These are phyloP conservation scores for Vaccinium myrtillus DNA, from an alignment of 148 eudicot species.

Conservation along the genomic window DNA sequence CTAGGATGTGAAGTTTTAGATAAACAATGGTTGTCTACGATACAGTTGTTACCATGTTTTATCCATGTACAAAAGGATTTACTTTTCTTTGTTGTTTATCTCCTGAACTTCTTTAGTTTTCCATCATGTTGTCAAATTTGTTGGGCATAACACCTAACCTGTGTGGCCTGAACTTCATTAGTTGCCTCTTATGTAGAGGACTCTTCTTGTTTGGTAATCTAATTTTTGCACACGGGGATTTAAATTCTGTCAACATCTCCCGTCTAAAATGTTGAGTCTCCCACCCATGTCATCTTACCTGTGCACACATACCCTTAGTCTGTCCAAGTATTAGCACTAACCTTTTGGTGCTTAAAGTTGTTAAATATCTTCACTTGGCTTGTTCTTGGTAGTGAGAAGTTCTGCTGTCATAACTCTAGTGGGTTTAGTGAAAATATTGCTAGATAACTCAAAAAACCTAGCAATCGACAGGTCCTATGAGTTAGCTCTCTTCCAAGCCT, in stretches of 20 bases:
- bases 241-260: neutral
- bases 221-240: neutral
- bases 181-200: neutral
- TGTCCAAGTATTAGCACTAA: neutral
- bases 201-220: neutral
- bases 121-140: neutral
- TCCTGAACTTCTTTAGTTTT: neutral
- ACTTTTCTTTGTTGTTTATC: neutral
- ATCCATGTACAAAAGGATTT: neutral
- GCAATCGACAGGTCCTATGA: neutral
- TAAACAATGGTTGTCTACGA: neutral
- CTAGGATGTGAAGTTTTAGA: neutral
- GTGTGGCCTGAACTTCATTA: neutral
- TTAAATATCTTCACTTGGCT: neutral
- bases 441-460: neutral
- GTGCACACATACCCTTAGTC: neutral
- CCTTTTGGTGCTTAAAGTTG: neutral
- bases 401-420: neutral
- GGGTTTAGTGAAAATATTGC: conserved; percentile 5
- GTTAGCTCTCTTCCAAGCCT: neutral
- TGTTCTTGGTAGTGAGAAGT: neutral
- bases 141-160: neutral
- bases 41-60: neutral
- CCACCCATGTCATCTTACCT: neutral
- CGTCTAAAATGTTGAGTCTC: neutral